Base-by-base conservation (phyloP, 768 basidiomycete genomes). In the Crucibulum laeve region DNA sequence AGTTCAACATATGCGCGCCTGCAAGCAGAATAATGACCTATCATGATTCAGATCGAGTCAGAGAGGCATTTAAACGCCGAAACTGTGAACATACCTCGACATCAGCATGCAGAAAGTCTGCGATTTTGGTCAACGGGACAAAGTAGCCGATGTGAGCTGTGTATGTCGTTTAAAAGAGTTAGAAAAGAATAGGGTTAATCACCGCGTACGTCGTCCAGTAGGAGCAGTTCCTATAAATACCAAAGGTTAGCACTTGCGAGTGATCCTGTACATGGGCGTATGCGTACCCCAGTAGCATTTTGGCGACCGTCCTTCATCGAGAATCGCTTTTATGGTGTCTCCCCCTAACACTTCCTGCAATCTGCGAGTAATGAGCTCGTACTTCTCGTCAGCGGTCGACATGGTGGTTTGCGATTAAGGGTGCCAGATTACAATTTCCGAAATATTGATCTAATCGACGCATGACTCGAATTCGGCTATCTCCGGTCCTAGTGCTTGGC, bases 91-190 rank as follows among this genome's bases (percentile, higher is more conserved):
- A 44, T 54, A 87, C 87, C 63, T 91, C 84, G 2, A 93, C 92
- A n/a, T 83, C 94, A 1, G 94, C 95, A 32, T 80, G 76, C 34
- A 98, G 67, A 64, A 99, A 98, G 68, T 98, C 95, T 6, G 93
- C 91, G 45, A 99, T 90, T 73, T 99, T 99, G 18, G 81, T 84
- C 48, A 98, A 68, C 2, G 96, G 83, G 0, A 95, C 95, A 60
- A 96, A 95, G 74, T 99, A 99, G 4, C 91, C 96, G 45, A 98
- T 86, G 56, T 98, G 96, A 5, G 95, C 95, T 98, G 55, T 30
- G 33, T 46, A 32, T 41, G 18, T 43, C 38, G 24, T 46, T 47
- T 17, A 38, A 45, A 25, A 7, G 25, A 19, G 19, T 8, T 4
- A 38, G 14, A 18, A 38, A 18, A 40, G 33, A 21, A 15, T 7